Evolutionary conservation across 768 basidiomycete genomes (phyloP).

Genomic region (Leccinum rimulosum): DNA sequence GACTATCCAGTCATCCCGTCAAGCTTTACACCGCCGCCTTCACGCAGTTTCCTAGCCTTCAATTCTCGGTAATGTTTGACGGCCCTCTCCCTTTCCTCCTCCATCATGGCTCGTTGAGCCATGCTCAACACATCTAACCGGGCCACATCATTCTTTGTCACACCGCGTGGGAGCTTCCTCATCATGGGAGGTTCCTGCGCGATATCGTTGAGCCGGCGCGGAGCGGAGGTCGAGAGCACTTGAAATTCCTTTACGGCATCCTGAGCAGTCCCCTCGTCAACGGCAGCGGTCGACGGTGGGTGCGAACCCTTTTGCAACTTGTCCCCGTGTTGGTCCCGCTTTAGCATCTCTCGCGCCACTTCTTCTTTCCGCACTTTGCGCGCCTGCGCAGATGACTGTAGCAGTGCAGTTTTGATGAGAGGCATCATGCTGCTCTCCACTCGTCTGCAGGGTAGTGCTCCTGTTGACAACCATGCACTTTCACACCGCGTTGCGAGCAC

Average conservation of each 20-base stretch:
- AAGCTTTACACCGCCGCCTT: constrained; percentile 11
- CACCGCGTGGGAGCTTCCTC: constrained; percentile 52
- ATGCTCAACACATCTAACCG: constrained; percentile 56
- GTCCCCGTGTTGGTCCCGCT: constrained; percentile 13
- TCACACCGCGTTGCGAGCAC: constrained; percentile 10
- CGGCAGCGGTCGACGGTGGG: constrained; percentile 11
- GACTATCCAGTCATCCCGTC: constrained; percentile 7
- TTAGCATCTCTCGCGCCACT: constrained; percentile 15
- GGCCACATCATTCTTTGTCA: constrained; percentile 28
- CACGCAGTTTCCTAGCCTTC: constrained; percentile 47
- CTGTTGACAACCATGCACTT: constrained; percentile 7
- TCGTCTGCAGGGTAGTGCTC: constrained; percentile 43
- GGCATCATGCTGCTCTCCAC: constrained; percentile 73
- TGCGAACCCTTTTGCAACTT: constrained; percentile 12
- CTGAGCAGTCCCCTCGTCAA: constrained; percentile 21
- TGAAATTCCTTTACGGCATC: constrained; percentile 46
- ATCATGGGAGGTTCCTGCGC: constrained; percentile 66
- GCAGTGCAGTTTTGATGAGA: constrained; percentile 58
- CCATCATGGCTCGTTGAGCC: constrained; percentile 77
- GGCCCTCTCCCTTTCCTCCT: constrained; percentile 67
- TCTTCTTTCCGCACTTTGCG: constrained; percentile 43
- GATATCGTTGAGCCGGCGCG: constrained; percentile 69
- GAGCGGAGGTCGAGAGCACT: constrained; percentile 48
- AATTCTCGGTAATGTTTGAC: constrained; percentile 67
- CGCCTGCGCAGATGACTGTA: constrained; percentile 49